Percentiles rank a stretch among this genome's conserved stretches.
Conservation (phyloP, 2,329 filamentous ascomycete species). For the Stagonosporopsis vannaccii region DNA sequence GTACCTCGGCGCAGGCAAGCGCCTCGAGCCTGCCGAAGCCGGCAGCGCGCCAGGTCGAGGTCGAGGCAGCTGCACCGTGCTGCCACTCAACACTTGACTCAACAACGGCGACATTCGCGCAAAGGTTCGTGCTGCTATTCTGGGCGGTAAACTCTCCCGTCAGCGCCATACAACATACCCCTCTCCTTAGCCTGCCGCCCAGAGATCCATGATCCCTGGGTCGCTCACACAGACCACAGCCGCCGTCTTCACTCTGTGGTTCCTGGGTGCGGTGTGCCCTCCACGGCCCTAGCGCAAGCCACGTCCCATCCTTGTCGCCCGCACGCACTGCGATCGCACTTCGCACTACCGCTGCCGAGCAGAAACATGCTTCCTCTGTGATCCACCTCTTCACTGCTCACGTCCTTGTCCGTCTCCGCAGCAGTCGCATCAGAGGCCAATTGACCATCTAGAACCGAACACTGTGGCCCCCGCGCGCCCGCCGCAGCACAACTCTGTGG, state of each 20-base stretch:
- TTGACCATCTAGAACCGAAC: conserved; percentile 36
- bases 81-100: conserved; percentile 17
- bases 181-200: conserved; percentile 29
- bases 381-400: conserved; percentile 31
- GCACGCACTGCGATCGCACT: conserved; percentile 33
- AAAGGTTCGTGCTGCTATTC: conserved; percentile 27
- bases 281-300: conserved; percentile 41
- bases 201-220: conserved; percentile 32
- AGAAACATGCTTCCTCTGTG: conserved; percentile 39
- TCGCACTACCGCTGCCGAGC: conserved; percentile 40
- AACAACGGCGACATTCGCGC: conserved; percentile 6
- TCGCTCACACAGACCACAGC: conserved; percentile 38
- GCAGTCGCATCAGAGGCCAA: conserved; percentile 35
- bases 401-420: conserved; percentile 35
- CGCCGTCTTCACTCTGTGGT: conserved; percentile 37
- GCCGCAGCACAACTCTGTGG: conserved; percentile 28
- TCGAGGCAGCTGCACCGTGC: conserved; percentile 11
- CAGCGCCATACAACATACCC: conserved; percentile 30
- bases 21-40: conserved; percentile 11
- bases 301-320: conserved; percentile 31
- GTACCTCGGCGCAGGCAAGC: conserved; percentile 21
- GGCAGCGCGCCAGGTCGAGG: conserved; percentile 7
- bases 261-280: conserved; percentile 35
- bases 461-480: conserved; percentile 29
- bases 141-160: conserved; percentile 24